Percentiles rank a stretch among this genome's conserved stretches.
Evolutionary conservation across 768 basidiomycete genomes (phyloP).

Genomic region (Agaricus subrufescens): DNA sequence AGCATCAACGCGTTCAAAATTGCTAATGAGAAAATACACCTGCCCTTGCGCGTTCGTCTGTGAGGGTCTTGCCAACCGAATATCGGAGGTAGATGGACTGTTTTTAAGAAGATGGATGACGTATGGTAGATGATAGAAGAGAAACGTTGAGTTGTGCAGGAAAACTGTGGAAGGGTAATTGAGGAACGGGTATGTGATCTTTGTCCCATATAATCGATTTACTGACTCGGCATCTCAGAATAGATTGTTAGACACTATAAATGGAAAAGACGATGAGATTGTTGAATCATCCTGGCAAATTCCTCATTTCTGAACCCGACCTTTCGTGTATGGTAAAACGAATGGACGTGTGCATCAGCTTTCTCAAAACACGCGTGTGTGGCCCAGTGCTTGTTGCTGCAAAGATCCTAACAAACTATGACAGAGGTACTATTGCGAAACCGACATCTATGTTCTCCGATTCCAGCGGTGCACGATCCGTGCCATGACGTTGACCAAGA

Average conservation of each 20-base stretch:
- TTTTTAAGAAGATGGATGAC: slow-evolving; percentile 73
- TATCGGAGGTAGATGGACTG: slow-evolving; percentile 69
- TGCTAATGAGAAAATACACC: slow-evolving; percentile 52
- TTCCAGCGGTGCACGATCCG: slow-evolving; percentile 98
- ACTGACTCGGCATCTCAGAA: slow-evolving; percentile 44
- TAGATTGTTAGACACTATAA: slow-evolving; percentile 67
- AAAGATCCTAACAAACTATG: neutral
- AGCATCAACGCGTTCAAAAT: slow-evolving; percentile 63
- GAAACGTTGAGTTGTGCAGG: slow-evolving; percentile 82
- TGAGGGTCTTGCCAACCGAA: slow-evolving; percentile 63
- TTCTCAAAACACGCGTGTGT: slow-evolving; percentile 80
- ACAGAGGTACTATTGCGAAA: slow-evolving; percentile 88
- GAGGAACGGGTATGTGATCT: slow-evolving; percentile 73
- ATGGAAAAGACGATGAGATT: slow-evolving; percentile 91
- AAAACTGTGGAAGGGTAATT: slow-evolving; percentile 84
- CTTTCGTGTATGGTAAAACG: slow-evolving; percentile 96
- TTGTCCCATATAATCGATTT: neutral
- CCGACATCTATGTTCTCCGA: slow-evolving; percentile 90
- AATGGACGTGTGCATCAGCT: slow-evolving; percentile 92
- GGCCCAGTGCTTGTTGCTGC: neutral
- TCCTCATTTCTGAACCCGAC: slow-evolving; percentile 83
- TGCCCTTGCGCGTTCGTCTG: slow-evolving; percentile 80
- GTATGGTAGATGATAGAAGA: slow-evolving; percentile 89
- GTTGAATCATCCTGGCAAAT: slow-evolving; percentile 91
- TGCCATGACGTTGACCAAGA: slow-evolving; percentile 96